Conservation (phyloP, 2,329 filamentous ascomycete species). For the Xylaria polymorpha region DNA sequence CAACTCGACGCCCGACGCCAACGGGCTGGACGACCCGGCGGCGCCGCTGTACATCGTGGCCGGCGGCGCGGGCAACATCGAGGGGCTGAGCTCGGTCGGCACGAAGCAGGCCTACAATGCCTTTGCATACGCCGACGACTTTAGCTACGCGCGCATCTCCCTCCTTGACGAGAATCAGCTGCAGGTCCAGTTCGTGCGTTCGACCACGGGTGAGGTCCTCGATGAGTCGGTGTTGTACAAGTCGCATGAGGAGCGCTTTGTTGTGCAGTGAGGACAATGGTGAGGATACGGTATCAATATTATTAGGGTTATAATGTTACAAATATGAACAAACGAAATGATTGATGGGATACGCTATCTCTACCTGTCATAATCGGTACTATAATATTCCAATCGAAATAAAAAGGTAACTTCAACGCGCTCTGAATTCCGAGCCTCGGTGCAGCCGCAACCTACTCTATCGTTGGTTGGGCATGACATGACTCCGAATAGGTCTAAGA, state of each 20-base stretch:
- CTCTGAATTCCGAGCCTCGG: not conserved
- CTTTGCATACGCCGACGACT: constrained; percentile 64
- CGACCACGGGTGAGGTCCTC: constrained; percentile 59
- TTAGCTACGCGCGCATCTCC: constrained; percentile 62
- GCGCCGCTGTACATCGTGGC: constrained; percentile 66
- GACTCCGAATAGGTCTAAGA: not conserved
- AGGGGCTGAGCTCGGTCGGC: constrained; percentile 60
- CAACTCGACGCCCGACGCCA: constrained; percentile 52
- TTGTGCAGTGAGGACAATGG: constrained; percentile 51
- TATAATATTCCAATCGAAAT: not conserved
- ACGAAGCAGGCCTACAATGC: constrained; percentile 56
- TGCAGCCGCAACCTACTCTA: not conserved
- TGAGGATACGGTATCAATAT: not conserved
- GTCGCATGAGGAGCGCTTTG: constrained; percentile 58
- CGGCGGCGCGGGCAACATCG: constrained; percentile 67
- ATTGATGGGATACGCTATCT: not conserved
- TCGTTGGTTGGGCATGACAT: not conserved
- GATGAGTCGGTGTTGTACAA: constrained; percentile 63
- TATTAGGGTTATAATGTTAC: not conserved
- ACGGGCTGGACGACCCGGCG: constrained; percentile 53
- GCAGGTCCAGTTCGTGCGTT: constrained; percentile 63
- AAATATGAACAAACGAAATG: not conserved
- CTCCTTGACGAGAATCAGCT: constrained; percentile 60
- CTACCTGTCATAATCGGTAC: not conserved
- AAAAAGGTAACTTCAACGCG: not conserved